Percentiles rank a stretch among this genome's conserved stretches.
Conservation (phyloP, 805 yeast species). For the Kuraishia capsulata region DNA sequence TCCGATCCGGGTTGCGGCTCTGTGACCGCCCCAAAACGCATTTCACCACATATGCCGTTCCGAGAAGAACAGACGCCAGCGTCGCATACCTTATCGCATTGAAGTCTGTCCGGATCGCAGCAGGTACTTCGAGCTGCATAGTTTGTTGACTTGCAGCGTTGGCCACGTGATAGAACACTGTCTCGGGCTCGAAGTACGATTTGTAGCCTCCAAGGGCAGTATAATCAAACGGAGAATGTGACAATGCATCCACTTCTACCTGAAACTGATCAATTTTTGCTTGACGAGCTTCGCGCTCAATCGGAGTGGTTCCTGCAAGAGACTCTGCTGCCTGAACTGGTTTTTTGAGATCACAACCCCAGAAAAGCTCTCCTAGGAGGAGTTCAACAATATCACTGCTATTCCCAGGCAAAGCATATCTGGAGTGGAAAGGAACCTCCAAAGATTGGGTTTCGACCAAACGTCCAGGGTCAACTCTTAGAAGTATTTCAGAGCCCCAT, state of each 20-base stretch:
- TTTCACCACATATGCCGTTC: neutral
- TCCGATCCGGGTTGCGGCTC: no score
- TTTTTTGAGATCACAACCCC: slow-evolving; percentile 1
- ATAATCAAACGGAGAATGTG: slow-evolving; percentile 1
- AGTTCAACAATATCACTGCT: neutral
- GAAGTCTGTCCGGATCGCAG: neutral
- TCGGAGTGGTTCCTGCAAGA: neutral
- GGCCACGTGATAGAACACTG: slow-evolving; percentile 4
- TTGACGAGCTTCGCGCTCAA: neutral
- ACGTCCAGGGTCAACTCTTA: slow-evolving; percentile 8
- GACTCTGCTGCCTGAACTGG: neutral
- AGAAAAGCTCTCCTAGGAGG: neutral
- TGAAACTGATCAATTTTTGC: slow-evolving; percentile 1
- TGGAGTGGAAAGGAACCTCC: slow-evolving; percentile 21
- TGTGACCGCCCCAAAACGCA: no score
- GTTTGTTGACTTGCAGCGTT: no score
- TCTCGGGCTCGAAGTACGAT: slow-evolving; percentile 3
- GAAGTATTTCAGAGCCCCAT: slow-evolving; percentile 14
- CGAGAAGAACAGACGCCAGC: neutral
- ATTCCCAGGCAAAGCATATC: slow-evolving; percentile 17
- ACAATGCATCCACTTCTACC: slow-evolving; percentile 1
- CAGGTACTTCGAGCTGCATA: neutral
- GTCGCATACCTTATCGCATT: neutral
- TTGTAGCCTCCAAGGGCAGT: slow-evolving; percentile 2
- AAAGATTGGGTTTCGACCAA: no score